Percentiles rank a stretch among this genome's conserved stretches.
phyloP scores from a whole-genome alignment of 805 yeast genomes.

The Saccharomyces mikatae region DNA sequence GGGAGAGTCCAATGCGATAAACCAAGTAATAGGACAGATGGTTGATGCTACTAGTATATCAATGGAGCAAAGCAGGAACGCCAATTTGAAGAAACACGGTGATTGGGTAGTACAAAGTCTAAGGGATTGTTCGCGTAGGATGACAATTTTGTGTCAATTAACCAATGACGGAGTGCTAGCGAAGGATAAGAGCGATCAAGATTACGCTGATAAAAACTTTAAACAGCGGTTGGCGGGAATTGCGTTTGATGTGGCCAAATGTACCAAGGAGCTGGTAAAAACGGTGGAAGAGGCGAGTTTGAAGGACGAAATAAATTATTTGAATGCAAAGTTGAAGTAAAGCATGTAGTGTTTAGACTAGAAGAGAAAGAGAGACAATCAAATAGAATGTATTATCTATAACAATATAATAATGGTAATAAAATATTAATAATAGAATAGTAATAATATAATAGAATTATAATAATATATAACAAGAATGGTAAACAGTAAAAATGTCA shows the following conservation, averaged over 20 bases:
- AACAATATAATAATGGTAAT: background rate
- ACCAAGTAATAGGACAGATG: constrained; percentile 75
- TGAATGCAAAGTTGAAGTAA: constrained; percentile 52
- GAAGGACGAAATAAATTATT: constrained; percentile 73
- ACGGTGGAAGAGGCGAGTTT: constrained; percentile 92
- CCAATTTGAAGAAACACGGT: constrained; percentile 81
- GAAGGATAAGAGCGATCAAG: constrained; percentile 39
- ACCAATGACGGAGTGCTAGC: constrained; percentile 26
- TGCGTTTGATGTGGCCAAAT: constrained; percentile 92
- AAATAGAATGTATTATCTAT: background rate
- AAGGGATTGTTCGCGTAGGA: constrained; percentile 76
- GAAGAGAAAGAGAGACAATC: background rate
- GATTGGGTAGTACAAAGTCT: constrained; percentile 82
- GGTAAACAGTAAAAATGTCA: background rate
- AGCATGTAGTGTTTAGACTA: background rate
- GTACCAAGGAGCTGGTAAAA: constrained; percentile 91
- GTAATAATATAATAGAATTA: background rate
- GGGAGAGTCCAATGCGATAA: constrained; percentile 66
- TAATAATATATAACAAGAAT: background rate
- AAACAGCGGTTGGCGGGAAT: constrained; percentile 93
- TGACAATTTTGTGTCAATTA: constrained; percentile 58
- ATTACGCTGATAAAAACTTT: constrained; percentile 78
- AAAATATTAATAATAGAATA: background rate
- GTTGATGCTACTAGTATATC: constrained; percentile 79
- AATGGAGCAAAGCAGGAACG: constrained; percentile 82